These are phyloP conservation scores for Globisporangium uncinulatum DNA, from an alignment of 352 stramenopile genomes.

Conservation along the genomic window DNA sequence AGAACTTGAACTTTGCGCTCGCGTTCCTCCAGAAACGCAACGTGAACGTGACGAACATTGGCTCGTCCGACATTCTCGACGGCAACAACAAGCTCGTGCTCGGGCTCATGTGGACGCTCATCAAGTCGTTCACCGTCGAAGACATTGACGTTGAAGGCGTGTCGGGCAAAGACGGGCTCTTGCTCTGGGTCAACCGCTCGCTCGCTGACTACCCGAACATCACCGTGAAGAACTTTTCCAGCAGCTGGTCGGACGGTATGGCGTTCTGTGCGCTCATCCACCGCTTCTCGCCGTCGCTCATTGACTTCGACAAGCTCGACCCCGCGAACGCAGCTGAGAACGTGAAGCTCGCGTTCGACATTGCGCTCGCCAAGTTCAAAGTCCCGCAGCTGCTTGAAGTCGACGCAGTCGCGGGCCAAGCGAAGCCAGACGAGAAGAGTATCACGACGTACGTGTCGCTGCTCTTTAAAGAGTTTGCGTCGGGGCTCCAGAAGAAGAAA, in stretches of 20 bases:
- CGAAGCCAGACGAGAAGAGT: constrained; percentile 89
- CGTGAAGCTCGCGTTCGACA: constrained; percentile 80
- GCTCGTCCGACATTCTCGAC: constrained; percentile 89
- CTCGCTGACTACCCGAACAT: constrained; percentile 80
- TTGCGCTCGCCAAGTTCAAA: constrained; percentile 79
- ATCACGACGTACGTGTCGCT: constrained; percentile 91
- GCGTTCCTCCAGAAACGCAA: constrained; percentile 87
- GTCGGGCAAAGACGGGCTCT: constrained; percentile 86
- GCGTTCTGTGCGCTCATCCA: constrained; percentile 90
- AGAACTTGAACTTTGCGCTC: constrained; percentile 90
- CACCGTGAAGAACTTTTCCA: constrained; percentile 87
- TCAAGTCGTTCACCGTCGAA: constrained; percentile 86
- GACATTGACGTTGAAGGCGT: constrained; percentile 87
- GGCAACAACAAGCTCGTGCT: constrained; percentile 90
- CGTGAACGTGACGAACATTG: constrained; percentile 89
- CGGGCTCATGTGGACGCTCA: constrained; percentile 91
- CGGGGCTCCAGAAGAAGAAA: constrained; percentile 87
- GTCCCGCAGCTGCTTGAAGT: constrained; percentile 88
- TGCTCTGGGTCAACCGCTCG: constrained; percentile 88
- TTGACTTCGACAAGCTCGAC: constrained; percentile 76
- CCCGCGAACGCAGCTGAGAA: constrained; percentile 63
- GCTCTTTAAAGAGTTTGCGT: constrained; percentile 90
- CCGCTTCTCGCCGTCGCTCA: constrained; percentile 79
- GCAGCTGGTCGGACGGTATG: constrained; percentile 83
- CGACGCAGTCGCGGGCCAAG: constrained; percentile 73